Conservation (phyloP, 2,329 filamentous ascomycete genomes). For the Ophiobolus disseminans region DNA sequence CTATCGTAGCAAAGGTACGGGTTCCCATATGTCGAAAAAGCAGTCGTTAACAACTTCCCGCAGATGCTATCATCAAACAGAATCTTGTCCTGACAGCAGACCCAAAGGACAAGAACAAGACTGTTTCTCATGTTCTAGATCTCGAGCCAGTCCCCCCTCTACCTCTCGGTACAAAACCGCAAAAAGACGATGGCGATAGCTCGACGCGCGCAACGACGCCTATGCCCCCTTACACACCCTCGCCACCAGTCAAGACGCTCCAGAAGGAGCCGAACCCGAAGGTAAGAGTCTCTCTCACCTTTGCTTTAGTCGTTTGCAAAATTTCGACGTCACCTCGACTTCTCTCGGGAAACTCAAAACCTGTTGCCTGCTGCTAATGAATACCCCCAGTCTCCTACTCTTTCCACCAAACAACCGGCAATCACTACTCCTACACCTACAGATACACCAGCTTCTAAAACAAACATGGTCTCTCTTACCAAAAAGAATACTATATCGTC, state of each 20-base stretch:
- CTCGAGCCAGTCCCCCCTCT: slow-evolving; percentile 27
- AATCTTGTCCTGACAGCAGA: slow-evolving; percentile 17
- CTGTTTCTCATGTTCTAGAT: slow-evolving; percentile 14
- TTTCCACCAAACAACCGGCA: slow-evolving; percentile 5
- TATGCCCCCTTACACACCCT: slow-evolving; percentile 7
- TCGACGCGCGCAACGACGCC: slow-evolving; percentile 21
- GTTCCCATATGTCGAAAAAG: neutral
- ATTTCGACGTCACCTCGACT: slow-evolving; percentile 1
- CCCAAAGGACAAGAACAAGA: slow-evolving; percentile 8
- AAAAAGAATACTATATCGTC: neutral
- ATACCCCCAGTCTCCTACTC: slow-evolving; percentile 5
- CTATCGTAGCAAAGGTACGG: slow-evolving; percentile 44
- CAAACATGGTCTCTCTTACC: neutral
- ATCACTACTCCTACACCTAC: too few relatives aligned
- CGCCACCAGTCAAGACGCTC: slow-evolving; percentile 8
- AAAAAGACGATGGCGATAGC: slow-evolving; percentile 14
- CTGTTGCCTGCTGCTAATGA: slow-evolving; percentile 3
- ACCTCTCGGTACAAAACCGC: slow-evolving; percentile 6
- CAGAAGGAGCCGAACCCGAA: slow-evolving; percentile 1
- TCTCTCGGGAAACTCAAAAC: neutral
- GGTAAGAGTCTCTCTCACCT: slow-evolving; percentile 16
- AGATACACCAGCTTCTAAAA: neutral
- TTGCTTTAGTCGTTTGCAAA: neutral
- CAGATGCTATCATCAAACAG: slow-evolving; percentile 24
- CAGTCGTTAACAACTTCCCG: neutral